These are phyloP conservation scores for Candida coquimbonensis DNA, from an alignment of 805 yeast genomes.

Conservation along the genomic window DNA sequence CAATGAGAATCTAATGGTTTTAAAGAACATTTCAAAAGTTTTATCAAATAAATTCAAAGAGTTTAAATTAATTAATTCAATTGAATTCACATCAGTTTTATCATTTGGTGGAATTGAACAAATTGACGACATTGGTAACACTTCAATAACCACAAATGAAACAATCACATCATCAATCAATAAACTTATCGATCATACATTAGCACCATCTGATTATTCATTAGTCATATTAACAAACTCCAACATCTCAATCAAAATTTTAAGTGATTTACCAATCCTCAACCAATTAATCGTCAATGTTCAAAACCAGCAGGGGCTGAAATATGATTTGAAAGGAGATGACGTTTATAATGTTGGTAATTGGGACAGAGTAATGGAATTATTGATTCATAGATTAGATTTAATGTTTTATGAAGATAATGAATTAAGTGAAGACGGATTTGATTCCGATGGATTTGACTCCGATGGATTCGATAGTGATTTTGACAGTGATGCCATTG, in stretches of 20 bases:
- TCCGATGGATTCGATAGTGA: constrained; percentile 6
- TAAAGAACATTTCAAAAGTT: constrained; percentile 20
- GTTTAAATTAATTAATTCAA: constrained; percentile 12
- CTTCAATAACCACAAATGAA: background rate
- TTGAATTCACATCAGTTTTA: constrained; percentile 3
- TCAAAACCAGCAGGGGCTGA: background rate
- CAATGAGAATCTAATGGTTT: constrained; percentile 1
- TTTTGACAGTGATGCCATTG: background rate
- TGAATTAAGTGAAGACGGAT: background rate
- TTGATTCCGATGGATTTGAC: constrained; percentile 6
- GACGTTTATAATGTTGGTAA: too few species aligned
- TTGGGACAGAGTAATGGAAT: constrained; percentile 24
- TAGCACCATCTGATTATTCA: constrained; percentile 1
- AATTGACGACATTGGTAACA: background rate
- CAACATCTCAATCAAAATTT: background rate
- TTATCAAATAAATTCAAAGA: constrained; percentile 10
- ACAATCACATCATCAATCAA: background rate
- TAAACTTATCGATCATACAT: background rate
- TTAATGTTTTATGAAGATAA: constrained; percentile 7
- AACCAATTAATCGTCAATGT: constrained; percentile 14
- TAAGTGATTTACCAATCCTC: constrained; percentile 4
- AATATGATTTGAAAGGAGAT: too few species aligned
- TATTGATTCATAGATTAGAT: constrained; percentile 11
- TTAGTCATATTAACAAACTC: constrained; percentile 14
- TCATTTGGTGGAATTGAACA: constrained; percentile 4